Evolutionary conservation across 1,284 basidiomycete genomes (phyloP).

Genomic region (Cutaneotrichosporon spelunceum): DNA sequence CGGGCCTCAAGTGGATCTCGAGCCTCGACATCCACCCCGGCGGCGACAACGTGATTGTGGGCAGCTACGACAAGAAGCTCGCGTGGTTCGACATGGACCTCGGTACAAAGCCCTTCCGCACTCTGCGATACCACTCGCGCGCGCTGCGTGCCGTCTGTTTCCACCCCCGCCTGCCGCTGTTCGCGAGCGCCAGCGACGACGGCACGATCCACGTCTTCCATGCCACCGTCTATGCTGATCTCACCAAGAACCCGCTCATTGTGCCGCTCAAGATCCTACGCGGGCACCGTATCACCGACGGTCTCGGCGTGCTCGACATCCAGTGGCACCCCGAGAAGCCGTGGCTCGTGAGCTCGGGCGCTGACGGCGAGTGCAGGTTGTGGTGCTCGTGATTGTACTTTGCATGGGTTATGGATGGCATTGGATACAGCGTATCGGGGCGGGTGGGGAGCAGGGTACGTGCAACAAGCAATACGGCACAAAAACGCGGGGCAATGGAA

Average conservation of each 20-base stretch:
- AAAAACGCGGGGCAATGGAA: no score
- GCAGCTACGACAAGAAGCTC: slow-evolving; percentile 93
- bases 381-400: slow-evolving; percentile 57
- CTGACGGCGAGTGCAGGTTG: slow-evolving; percentile 82
- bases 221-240: slow-evolving; percentile 84
- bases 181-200: slow-evolving; percentile 94
- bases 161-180: slow-evolving; percentile 91
- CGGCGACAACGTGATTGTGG: slow-evolving; percentile 93
- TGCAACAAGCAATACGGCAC: no score
- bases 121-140: slow-evolving; percentile 89
- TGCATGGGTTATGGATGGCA: neutral
- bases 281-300: slow-evolving; percentile 78
- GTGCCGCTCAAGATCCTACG: slow-evolving; percentile 95
- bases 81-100: slow-evolving; percentile 99
- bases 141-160: slow-evolving; percentile 89
- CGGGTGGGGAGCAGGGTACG: no score
- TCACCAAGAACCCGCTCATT: slow-evolving; percentile 92
- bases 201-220: slow-evolving; percentile 97
- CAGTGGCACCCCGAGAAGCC: slow-evolving; percentile 86
- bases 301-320: slow-evolving; percentile 85
- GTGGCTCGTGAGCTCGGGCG: slow-evolving; percentile 89
- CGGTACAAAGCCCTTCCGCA: slow-evolving; percentile 92
- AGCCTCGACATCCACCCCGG: slow-evolving; percentile 93
- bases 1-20: slow-evolving; percentile 95
- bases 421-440: neutral